Evolutionary conservation across 352 stramenopile species (phyloP).

Genomic region (Achlya hypogyna): DNA sequence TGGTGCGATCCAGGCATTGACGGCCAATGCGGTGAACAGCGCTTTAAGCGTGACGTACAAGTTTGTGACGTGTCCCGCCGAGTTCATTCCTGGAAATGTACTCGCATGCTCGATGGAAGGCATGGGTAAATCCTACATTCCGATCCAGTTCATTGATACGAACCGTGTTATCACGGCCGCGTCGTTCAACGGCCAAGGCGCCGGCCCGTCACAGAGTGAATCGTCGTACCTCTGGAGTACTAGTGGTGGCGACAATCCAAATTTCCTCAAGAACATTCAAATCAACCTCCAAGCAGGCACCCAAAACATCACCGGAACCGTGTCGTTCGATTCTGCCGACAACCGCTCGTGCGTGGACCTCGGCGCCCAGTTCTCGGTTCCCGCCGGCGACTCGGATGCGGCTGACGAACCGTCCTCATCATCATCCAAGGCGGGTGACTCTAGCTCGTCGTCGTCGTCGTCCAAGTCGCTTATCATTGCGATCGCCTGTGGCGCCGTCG

Average conservation of each 20-base stretch:
- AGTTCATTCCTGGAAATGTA: constrained; percentile 55
- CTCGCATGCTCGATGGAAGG: constrained; percentile 79
- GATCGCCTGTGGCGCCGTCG: constrained; percentile 31
- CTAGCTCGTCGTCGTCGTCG: constrained; percentile 1
- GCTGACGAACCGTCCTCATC: background rate
- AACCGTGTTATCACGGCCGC: constrained; percentile 54
- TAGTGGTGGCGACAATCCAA: background rate
- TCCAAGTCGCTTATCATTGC: constrained; percentile 17
- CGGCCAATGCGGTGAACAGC: constrained; percentile 39
- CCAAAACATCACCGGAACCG: constrained; percentile 43
- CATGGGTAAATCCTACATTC: constrained; percentile 65
- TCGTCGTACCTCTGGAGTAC: constrained; percentile 33
- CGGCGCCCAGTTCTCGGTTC: constrained; percentile 6
- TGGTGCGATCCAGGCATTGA: constrained; percentile 32
- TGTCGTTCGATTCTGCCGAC: constrained; percentile 46
- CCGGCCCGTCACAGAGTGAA: constrained; percentile 37
- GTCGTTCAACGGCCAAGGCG: constrained; percentile 46
- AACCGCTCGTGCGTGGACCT: constrained; percentile 1
- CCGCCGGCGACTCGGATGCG: background rate
- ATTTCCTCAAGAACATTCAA: constrained; percentile 52
- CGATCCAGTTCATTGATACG: constrained; percentile 75
- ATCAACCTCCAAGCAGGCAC: constrained; percentile 49
- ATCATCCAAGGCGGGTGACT: background rate
- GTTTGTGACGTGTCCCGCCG: constrained; percentile 46
- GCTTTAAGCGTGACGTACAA: constrained; percentile 42